Evolutionary conservation across 2,329 filamentous ascomycete genomes (phyloP), one percentile per base, ranked within the genome.

Genomic region (Penicillium sp.): DNA sequence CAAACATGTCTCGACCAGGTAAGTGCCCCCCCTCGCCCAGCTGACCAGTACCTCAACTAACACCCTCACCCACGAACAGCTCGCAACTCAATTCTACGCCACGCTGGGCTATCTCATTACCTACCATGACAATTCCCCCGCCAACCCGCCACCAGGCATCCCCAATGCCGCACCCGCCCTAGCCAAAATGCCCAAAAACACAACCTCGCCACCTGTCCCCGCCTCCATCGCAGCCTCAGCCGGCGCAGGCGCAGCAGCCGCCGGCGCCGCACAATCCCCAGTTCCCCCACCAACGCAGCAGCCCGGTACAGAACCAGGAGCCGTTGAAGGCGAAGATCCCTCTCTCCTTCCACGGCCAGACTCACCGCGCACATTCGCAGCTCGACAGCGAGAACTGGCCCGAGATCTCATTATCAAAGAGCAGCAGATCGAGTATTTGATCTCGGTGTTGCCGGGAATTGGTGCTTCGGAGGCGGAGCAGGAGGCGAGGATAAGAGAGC

Each of bases 1-100:
- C 81, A 83, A 73, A 81, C 80, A 57, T 82, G 80, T 66, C 77
- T 82, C 42, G 80, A 82, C 66, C 81, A 83, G 67, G 79, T 80
- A 72, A 48, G 42, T 57, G 19, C 19, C 2, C n/a, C 38, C 19
- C 11, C 43, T 4, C 8, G 2, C 22, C 22, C 40, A 26, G 11
- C 16, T 3, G 6, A 46, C 28, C 30, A 49, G 46, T 25, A 6
- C 49, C 6, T 53, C n/a, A 43, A 56, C 26, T 26, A 52, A 45
- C 58, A 54, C 49, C 49, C 33, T 52, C 35, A 28, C n/a, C 33
- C 43, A 48, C 35, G 42, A 58, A 55, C 45, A 81, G 78, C 78
- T 82, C 35, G 78, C 79, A 69, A 82, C 79, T 52, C 81, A 83
- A 75, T 81, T 82, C 77, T 82, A 81, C 71, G 79, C 80, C 57